phyloP scores from a whole-genome alignment of 2,329 filamentous ascomycete species.

The Calonectria fujianensis region DNA sequence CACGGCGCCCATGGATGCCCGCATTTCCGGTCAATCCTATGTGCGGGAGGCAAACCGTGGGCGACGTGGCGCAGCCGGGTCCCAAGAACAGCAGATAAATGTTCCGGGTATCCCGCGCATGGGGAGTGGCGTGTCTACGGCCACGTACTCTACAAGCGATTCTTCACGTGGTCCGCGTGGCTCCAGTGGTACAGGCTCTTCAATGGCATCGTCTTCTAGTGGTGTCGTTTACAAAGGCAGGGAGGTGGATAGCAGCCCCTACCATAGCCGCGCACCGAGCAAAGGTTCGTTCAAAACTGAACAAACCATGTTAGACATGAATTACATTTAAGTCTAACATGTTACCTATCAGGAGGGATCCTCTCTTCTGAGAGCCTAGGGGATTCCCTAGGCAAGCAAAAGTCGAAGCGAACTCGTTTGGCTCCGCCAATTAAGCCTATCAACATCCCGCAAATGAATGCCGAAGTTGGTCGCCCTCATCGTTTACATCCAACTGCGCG shows the following conservation, averaged over 20 bases:
- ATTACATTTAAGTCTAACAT: constrained; percentile 28
- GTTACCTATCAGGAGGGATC: constrained; percentile 27
- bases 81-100: constrained; percentile 61
- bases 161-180: constrained; percentile 40
- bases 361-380: constrained; percentile 60
- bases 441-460: constrained; percentile 18
- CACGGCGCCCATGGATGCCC: constrained; percentile 72
- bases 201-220: constrained; percentile 46
- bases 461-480: constrained; percentile 30
- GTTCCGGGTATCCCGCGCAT: constrained; percentile 66
- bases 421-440: constrained; percentile 15
- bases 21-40: constrained; percentile 65
- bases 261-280: constrained; percentile 61
- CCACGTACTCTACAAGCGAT: constrained; percentile 67
- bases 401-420: constrained; percentile 55
- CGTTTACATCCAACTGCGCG: constrained; percentile 41
- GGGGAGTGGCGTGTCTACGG: constrained; percentile 67
- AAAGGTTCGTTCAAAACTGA: constrained; percentile 57
- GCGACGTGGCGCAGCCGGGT: constrained; percentile 64
- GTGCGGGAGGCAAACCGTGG: constrained; percentile 71
- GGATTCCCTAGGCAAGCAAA: constrained; percentile 64
- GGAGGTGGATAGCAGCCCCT: constrained; percentile 60
- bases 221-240: constrained; percentile 64
- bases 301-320: constrained; percentile 45
- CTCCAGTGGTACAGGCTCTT: constrained; percentile 32